phyloP scores from a whole-genome alignment of 305 asterid genomes.

The Salvia sclarea region DNA sequence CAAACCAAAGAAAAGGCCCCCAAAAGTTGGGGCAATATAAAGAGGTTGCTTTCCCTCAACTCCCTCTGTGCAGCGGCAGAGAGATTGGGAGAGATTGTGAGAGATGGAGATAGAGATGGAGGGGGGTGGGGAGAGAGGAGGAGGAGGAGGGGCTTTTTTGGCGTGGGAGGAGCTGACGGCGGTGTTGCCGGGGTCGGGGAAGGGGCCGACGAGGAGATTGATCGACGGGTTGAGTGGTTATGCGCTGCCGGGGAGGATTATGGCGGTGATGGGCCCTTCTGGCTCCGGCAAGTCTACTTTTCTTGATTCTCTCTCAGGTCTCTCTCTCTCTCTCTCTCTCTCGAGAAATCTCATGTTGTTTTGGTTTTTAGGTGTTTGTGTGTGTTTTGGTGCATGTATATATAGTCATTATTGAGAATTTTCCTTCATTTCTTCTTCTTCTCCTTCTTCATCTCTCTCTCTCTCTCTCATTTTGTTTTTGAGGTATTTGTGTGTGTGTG shows the following conservation, averaged over 20 bases:
- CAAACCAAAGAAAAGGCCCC: background rate
- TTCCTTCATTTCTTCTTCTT: no score
- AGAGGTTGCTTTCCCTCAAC: conserved; percentile 37
- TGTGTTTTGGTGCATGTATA: no score
- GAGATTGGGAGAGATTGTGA: conserved; percentile 50
- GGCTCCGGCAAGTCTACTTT: conserved; percentile 95
- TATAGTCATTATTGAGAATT: no score
- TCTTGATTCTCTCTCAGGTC: conserved; percentile 87
- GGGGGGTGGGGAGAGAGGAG: conserved; percentile 4
- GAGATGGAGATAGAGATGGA: conserved; percentile 52
- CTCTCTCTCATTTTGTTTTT: no score
- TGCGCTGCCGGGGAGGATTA: conserved; percentile 79
- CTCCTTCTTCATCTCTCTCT: no score
- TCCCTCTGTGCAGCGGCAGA: conserved; percentile 36
- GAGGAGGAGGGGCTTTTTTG: conserved; percentile 48
- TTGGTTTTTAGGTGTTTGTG: no score
- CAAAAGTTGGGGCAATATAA: conserved; percentile 5
- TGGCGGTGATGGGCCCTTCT: conserved; percentile 99
- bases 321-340: conserved; percentile 23
- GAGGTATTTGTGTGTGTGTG: no score
- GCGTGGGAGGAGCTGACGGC: conserved; percentile 88
- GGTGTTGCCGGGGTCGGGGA: conserved; percentile 73
- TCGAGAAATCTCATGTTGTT: background rate
- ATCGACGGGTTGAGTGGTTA: conserved; percentile 70
- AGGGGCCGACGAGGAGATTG: conserved; percentile 66